phyloP scores from a whole-genome alignment of 192 early-diverging fungal genomes.

The Umbelopsis sp. region DNA sequence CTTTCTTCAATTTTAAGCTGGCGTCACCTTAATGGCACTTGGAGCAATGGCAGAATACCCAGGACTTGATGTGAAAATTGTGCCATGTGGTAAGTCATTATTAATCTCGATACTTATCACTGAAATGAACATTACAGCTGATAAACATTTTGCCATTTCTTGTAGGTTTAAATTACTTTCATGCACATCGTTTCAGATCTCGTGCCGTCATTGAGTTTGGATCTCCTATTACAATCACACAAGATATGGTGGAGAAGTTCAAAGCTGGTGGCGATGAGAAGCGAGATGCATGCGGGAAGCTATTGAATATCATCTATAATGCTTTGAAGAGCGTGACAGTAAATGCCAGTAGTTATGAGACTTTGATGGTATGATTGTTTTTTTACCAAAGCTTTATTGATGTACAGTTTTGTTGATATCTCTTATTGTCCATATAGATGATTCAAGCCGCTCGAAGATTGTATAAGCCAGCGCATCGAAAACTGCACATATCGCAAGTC shows the following conservation, averaged over 20 bases:
- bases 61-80: constrained; percentile 85
- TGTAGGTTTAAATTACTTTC: constrained; percentile 86
- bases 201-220: constrained; percentile 97
- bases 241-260: constrained; percentile 84
- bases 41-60: constrained; percentile 88
- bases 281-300: constrained; percentile 75
- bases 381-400: no score
- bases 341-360: constrained; percentile 91
- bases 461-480: constrained; percentile 87
- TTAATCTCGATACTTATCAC: neutral
- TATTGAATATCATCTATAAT: constrained; percentile 78
- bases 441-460: constrained; percentile 92
- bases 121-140: neutral
- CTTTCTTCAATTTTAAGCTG: constrained; percentile 48
- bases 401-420: neutral
- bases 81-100: constrained; percentile 65
- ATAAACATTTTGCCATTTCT: neutral
- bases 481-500: constrained; percentile 81
- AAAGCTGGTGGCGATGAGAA: constrained; percentile 79
- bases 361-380: constrained; percentile 69
- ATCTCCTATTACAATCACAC: constrained; percentile 77
- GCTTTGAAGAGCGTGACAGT: constrained; percentile 87
- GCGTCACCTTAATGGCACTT: constrained; percentile 82
- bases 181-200: constrained; percentile 92
- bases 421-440: constrained; percentile 48